phyloP scores from a whole-genome alignment of 768 basidiomycete species.

The Porpolomopsis calyptriformis region DNA sequence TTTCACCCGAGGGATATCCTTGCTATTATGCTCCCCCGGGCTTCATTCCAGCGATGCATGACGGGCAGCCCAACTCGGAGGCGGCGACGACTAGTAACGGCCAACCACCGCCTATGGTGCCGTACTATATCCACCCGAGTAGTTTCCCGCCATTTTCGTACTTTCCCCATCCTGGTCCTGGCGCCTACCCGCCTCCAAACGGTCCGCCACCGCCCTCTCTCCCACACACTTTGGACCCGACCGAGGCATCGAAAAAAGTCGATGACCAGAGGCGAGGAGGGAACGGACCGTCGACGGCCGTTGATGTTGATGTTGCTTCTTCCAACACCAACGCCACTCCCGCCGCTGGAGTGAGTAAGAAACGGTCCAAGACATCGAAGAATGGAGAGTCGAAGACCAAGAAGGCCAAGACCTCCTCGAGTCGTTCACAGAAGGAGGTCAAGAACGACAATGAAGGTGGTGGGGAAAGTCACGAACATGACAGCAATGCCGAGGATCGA shows the following conservation, averaged over 20 bases:
- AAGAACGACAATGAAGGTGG: neutral
- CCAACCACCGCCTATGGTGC: conserved; percentile 25
- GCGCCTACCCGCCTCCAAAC: conserved; percentile 22
- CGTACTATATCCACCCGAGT: conserved; percentile 31
- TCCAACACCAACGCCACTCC: too few species aligned
- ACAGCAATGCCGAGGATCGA: neutral
- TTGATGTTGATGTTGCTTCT: neutral
- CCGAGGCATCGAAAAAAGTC: conserved; percentile 19
- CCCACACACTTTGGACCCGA: conserved; percentile 19
- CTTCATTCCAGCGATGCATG: conserved; percentile 25
- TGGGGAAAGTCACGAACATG: neutral
- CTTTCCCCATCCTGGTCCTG: conserved; percentile 20
- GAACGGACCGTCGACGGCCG: neutral
- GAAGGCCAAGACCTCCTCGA: conserved; percentile 16
- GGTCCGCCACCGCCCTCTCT: conserved; percentile 12
- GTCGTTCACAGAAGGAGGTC: neutral
- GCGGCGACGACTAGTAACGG: conserved; percentile 21
- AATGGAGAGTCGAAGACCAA: conserved; percentile 23
- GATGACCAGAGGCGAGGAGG: conserved; percentile 7
- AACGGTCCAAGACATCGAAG: conserved; percentile 19
- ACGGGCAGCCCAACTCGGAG: conserved; percentile 23
- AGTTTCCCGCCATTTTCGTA: conserved; percentile 25
- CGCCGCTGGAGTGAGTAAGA: conserved; percentile 16
- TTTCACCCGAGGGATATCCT: conserved; percentile 27
- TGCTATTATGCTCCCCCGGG: conserved; percentile 28